phyloP scores from a whole-genome alignment of 2,329 filamentous ascomycete genomes.

The Ophiostoma himal-ulmi region DNA sequence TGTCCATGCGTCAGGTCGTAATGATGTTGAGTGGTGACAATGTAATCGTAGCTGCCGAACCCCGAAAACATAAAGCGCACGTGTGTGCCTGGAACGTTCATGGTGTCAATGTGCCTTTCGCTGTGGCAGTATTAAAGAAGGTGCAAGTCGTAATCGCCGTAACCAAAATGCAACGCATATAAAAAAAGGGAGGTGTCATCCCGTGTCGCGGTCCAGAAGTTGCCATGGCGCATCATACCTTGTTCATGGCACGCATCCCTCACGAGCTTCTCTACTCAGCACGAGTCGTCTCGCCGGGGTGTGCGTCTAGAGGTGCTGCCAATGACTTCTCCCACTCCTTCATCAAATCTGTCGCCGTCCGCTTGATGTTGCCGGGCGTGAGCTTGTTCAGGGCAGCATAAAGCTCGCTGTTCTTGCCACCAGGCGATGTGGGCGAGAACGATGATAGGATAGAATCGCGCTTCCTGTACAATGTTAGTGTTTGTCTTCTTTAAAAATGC shows the following conservation, averaged over 20 bases:
- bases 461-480: constrained; percentile 17
- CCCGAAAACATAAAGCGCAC: not conserved
- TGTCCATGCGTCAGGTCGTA: constrained; percentile 1
- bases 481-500: not conserved
- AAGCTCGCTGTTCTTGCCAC: constrained; percentile 45
- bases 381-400: constrained; percentile 60
- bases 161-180: constrained; percentile 8
- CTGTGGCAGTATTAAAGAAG: not conserved
- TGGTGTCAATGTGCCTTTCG: constrained; percentile 6
- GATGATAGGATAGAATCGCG: constrained; percentile 12
- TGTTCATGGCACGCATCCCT: not conserved
- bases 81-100: not conserved
- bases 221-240: not conserved
- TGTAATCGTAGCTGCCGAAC: not conserved
- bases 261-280: constrained; percentile 14
- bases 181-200: not conserved
- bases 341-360: constrained; percentile 79
- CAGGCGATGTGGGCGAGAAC: constrained; percentile 28
- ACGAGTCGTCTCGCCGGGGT: not conserved
- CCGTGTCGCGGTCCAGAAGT: too few relatives aligned
- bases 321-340: constrained; percentile 84
- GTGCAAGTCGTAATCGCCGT: constrained; percentile 8
- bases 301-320: constrained; percentile 41
- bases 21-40: constrained; percentile 6
- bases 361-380: constrained; percentile 69